Base-by-base conservation (phyloP, 106 monocot genomes). In the Agapanthus africanus region DNA sequence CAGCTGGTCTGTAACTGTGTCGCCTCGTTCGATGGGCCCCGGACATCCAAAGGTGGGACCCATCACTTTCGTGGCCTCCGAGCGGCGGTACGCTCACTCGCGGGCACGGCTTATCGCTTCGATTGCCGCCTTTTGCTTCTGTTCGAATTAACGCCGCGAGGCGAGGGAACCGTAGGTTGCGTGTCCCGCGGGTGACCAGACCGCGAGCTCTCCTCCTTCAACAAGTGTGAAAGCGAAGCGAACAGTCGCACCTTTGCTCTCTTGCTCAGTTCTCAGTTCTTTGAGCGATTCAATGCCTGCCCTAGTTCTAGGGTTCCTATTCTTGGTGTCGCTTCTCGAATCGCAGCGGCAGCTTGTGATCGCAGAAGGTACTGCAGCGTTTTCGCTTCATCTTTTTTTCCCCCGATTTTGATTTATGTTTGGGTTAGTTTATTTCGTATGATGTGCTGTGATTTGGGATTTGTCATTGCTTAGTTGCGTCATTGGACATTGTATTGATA, bases 331-430 rank as follows among this genome's bases (percentile, higher is more conserved):
- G 4, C 6, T 57, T 27, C 36, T 66, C 4, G 19, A 37, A 32
- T 54, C 67, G 9, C 67, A 67, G n/a, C 36, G 15, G 30, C 41
- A 40, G 40, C 35, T 47, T 1, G 66, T 40, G 56, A 67, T 67
- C 56, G 74, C 67, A 14, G 65, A 52, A 74, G 67, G 74, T 74
- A n/a, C n/a, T n/a, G n/a, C 36, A 27, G 65, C 11, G 4, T 16
- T 37, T 35, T 32, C 19, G 7, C 18, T 31, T 16, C 0, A 2
- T 65, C 35, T 37, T 27, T 40, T 10, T 26, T 34, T 60, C 13
- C 13, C 15, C n/a, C n/a, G n/a, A n/a, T 41, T 42, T 57, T 42
- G 7, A 18, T 46, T 19, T 37, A 23, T 36, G 19, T 22, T 36
- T 0, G 7, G 7, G 10, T 64, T 22, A 4, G 10, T 25, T 52